Conservation (phyloP, 352 stramenopile species). For the Halophytophthora polymorphica region DNA sequence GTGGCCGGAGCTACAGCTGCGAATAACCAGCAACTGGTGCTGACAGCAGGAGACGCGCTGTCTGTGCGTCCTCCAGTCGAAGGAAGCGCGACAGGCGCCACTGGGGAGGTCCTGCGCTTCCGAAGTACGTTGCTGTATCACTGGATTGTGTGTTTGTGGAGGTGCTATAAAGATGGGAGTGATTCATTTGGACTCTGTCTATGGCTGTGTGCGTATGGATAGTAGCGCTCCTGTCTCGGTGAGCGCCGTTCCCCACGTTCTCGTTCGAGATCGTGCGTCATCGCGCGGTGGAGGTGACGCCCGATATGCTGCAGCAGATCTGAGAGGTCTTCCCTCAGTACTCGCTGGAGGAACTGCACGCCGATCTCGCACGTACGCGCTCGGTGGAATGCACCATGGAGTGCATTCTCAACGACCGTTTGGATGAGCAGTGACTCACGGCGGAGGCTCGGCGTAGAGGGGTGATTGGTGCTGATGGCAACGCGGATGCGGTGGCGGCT, state of each 20-base stretch:
- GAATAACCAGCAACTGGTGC: no score
- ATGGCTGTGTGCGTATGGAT: no score
- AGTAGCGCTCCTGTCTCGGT: slow-evolving; percentile 67
- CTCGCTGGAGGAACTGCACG: slow-evolving; percentile 47
- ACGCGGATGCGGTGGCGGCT: slow-evolving; percentile 14
- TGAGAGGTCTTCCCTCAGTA: slow-evolving; percentile 77
- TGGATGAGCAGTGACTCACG: slow-evolving; percentile 35
- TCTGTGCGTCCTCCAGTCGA: no score
- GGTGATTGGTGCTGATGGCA: no score
- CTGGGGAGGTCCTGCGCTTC: slow-evolving; percentile 65
- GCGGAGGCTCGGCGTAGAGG: slow-evolving; percentile 20
- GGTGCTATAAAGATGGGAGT: slow-evolving; percentile 2
- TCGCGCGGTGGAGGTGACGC: slow-evolving; percentile 48
- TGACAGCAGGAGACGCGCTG: no score
- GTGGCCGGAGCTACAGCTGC: no score
- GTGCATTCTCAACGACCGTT: slow-evolving; percentile 55
- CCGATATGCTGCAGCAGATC: slow-evolving; percentile 71
- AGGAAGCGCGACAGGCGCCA: no score
- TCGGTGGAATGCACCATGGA: slow-evolving; percentile 73
- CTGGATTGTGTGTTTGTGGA: not conserved
- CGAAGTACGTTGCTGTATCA: slow-evolving; percentile 50
- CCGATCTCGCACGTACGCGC: slow-evolving; percentile 50
- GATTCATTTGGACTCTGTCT: slow-evolving; percentile 15
- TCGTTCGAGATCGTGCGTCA: slow-evolving; percentile 77
- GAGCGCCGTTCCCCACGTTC: slow-evolving; percentile 65